These are phyloP conservation scores for Penicillium malachiteum DNA, from an alignment of 495 filamentous ascomycete species.

Conservation along the genomic window DNA sequence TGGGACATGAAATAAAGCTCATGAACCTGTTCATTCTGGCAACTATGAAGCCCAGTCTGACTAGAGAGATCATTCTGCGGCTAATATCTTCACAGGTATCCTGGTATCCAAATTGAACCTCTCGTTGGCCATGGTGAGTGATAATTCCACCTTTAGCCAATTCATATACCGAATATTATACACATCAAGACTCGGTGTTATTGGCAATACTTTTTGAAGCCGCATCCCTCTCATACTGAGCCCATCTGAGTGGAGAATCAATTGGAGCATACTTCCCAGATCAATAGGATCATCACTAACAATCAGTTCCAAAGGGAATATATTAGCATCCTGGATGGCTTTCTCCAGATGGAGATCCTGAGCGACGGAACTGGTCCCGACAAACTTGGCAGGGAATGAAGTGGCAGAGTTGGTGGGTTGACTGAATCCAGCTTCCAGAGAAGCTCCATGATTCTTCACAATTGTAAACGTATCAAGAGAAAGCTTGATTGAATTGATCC, in stretches of 20 bases:
- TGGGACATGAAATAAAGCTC: not conserved
- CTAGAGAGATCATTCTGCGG: not conserved
- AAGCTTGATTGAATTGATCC: not conserved
- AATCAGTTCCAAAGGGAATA: not conserved
- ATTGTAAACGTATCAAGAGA: not conserved
- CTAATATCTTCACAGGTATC: not conserved
- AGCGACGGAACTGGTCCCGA: not conserved
- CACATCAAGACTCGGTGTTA: conserved; percentile 1
- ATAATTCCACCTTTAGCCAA: not conserved
- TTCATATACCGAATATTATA: not conserved
- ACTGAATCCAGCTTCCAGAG: not conserved
- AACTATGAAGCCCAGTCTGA: not conserved
- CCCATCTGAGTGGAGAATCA: not conserved
- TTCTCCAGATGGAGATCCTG: not conserved
- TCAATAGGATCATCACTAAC: not conserved
- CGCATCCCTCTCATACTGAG: not conserved
- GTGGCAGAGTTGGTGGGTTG: not conserved
- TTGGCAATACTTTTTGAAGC: not conserved
- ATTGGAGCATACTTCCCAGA: not conserved
- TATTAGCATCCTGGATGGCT: not conserved
- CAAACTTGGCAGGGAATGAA: not conserved
- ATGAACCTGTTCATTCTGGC: not conserved
- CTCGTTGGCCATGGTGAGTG: not conserved
- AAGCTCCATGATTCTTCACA: not conserved
- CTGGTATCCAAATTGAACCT: not conserved